phyloP scores from a whole-genome alignment of 176 grass and related monocot species.

The Cenchrus americanus region DNA sequence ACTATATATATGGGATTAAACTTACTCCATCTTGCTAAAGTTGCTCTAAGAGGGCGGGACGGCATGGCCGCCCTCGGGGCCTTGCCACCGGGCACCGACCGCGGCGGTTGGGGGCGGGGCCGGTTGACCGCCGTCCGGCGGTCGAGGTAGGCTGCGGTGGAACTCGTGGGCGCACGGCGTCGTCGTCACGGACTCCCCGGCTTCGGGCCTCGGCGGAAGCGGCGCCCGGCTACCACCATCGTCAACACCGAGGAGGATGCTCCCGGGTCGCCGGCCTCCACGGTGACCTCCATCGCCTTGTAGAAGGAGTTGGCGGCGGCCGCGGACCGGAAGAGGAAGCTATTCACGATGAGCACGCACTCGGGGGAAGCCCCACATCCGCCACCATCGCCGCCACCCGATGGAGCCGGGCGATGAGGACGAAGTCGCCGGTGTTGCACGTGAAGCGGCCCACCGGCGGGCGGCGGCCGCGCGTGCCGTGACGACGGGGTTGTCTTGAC shows the following conservation, averaged over 20 bases:
- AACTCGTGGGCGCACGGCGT: constrained; percentile 7
- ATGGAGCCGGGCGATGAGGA: neutral
- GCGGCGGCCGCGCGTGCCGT: no score
- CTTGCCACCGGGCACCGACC: neutral
- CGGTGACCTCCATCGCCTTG: neutral
- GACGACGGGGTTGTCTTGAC: neutral
- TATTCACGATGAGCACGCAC: neutral
- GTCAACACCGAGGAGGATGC: neutral
- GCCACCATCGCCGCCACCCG: neutral
- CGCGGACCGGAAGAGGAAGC: neutral
- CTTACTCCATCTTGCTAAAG: no score
- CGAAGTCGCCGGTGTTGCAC: neutral
- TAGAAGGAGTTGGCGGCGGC: neutral
- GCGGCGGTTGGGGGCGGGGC: constrained; percentile 15
- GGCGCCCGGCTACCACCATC: neutral
- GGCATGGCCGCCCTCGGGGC: no score
- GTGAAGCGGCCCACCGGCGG: neutral
- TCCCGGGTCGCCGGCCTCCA: neutral
- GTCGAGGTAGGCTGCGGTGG: constrained; percentile 1
- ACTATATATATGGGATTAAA: no score
- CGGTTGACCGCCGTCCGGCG: neutral
- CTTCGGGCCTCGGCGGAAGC: no score
- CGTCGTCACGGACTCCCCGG: neutral
- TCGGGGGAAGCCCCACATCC: neutral
- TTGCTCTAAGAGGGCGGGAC: no score